Evolutionary conservation across 257 asterid genomes (phyloP).

Genomic region (Solanum acaule): DNA sequence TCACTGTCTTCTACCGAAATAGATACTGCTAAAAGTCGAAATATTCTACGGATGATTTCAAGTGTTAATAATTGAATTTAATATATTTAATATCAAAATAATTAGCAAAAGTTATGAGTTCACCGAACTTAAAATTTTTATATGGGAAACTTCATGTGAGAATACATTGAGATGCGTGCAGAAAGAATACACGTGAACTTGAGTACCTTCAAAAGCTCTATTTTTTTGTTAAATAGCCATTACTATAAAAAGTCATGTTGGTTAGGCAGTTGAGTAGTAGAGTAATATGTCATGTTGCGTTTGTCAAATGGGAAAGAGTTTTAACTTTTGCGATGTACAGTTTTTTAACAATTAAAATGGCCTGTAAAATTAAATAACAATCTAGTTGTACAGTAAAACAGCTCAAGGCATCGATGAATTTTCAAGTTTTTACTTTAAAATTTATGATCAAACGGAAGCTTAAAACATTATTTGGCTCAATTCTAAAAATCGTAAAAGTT

Average conservation of each 20-base stretch:
- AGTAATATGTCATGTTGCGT: neutral
- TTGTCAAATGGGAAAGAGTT: neutral
- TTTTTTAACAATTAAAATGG: neutral
- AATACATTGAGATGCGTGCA: conserved; percentile 1
- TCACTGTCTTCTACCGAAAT: neutral
- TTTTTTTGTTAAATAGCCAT: neutral
- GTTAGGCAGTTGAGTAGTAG: neutral
- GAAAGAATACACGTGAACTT: neutral
- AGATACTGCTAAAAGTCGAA: neutral
- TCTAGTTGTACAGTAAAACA: neutral
- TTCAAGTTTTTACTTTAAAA: no score
- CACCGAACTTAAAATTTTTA: neutral
- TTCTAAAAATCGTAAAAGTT: neutral
- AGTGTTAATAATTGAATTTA: neutral
- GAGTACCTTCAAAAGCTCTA: neutral
- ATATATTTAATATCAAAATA: neutral
- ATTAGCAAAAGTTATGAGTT: neutral
- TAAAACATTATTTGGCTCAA: no score
- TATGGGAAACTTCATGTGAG: neutral
- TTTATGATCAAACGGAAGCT: no score
- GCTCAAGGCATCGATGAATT: no score
- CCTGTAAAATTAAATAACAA: neutral
- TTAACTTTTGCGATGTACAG: neutral
- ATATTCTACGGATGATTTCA: neutral
- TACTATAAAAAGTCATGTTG: neutral